A percentile compares a stretch with the other conserved stretches of the same genome.
Evolutionary conservation across 306 rosid species (phyloP).

Genomic region (Cucurbita maxima): DNA sequence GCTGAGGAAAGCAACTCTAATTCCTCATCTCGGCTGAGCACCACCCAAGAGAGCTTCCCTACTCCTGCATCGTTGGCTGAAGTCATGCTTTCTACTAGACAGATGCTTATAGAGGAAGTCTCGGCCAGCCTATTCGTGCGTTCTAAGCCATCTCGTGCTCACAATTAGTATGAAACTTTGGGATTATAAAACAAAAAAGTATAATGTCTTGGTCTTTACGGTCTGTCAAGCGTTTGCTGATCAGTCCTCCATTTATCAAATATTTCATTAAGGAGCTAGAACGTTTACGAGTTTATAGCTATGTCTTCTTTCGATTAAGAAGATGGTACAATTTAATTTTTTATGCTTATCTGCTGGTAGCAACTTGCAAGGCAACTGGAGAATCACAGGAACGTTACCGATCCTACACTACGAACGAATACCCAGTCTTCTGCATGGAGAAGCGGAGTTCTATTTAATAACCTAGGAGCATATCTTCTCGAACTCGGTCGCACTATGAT

Average conservation of each 20-base stretch:
- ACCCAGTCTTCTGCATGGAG: conserved; percentile 51
- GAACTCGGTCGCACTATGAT: conserved; percentile 96
- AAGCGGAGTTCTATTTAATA: conserved; percentile 54
- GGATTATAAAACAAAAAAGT: neutral
- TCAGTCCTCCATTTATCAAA: neutral
- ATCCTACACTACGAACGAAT: conserved; percentile 39
- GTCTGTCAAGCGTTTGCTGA: neutral
- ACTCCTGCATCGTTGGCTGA: conserved; percentile 86
- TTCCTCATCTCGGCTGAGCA: conserved; percentile 25
- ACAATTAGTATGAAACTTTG: neutral
- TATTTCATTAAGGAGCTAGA: neutral
- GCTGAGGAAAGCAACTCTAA: conserved; percentile 36
- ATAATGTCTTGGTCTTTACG: neutral
- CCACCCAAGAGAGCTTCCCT: conserved; percentile 37
- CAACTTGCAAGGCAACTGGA: conserved; percentile 67
- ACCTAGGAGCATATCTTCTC: conserved; percentile 81
- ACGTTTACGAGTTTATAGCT: neutral
- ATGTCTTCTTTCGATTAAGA: conserved; percentile 9
- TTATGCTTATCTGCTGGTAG: conserved; percentile 32
- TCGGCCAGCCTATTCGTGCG: conserved; percentile 65
- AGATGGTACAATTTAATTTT: conserved; percentile 6
- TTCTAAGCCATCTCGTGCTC: conserved; percentile 12
- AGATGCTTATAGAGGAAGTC: conserved; percentile 49
- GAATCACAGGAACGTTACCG: conserved; percentile 62
- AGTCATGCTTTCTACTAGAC: conserved; percentile 65